Evolutionary conservation across 441 rosid genomes (phyloP).

Genomic region (Mallotus japonicus): DNA sequence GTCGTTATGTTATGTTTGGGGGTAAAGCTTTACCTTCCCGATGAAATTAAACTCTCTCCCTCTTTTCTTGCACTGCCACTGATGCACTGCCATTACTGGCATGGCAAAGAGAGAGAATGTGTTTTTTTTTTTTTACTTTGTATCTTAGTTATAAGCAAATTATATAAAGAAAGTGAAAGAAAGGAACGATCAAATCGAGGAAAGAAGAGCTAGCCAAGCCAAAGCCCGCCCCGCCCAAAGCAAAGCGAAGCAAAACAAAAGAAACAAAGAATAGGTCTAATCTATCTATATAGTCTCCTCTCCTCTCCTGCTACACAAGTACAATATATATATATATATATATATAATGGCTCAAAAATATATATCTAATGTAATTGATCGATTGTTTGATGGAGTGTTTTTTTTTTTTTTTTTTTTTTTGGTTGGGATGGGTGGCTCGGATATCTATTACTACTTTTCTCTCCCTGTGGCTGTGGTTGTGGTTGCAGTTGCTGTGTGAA

Average conservation of each 20-base stretch:
- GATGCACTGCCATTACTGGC: slow-evolving; percentile 71
- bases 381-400: slow-evolving; percentile 7
- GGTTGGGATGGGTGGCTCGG: slow-evolving; percentile 27
- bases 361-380: no score
- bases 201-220: neutral
- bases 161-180: slow-evolving; percentile 8
- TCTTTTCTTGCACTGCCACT: slow-evolving; percentile 57
- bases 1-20: slow-evolving; percentile 17
- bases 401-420: neutral
- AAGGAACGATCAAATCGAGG: slow-evolving; percentile 64
- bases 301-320: no score
- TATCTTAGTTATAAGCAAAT: no score
- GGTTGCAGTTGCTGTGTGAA: no score
- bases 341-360: no score
- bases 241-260: slow-evolving; percentile 1
- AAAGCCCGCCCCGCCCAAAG: neutral
- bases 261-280: no score
- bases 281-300: neutral
- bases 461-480: no score
- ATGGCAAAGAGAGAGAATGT: slow-evolving; percentile 42
- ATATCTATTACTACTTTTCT: slow-evolving; percentile 17
- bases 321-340: no score
- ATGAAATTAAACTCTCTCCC: slow-evolving; percentile 52
- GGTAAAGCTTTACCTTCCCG: slow-evolving; percentile 68
- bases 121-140: no score